Evolutionary conservation across 305 asterid genomes (phyloP), one percentile per base, ranked within the genome.

Genomic region (Fraxinus baroniana): DNA sequence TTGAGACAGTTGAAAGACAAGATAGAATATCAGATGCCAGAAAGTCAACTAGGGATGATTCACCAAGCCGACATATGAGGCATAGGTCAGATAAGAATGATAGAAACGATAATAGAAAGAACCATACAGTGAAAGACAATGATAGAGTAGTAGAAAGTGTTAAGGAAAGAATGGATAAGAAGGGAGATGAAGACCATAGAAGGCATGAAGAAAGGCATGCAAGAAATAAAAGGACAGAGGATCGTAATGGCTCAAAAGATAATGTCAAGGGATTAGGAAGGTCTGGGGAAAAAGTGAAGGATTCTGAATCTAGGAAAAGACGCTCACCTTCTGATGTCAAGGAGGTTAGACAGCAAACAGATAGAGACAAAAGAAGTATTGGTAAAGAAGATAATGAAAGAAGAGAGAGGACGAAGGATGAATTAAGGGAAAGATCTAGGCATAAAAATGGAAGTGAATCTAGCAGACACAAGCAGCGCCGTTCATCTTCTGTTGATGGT

Each of bases 301-400:
- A 87, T 82, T 86, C 87, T 81, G 97, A 91, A 82, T 86, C 97
- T 77, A 91, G 93, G 89, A 91, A 86, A 89, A 88, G 88, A 20
- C 78, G 9, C 15, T 88, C 94, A 70, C 93, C 97, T 86, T 87
- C 89, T 57, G 85, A 85, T 76, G 85, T 76, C 85, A 90, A 88
- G 90, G 99, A 88, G 55, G 89, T 84, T 81, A 88, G 83, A 70
- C 84, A 84, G 80, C 92, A 85, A 76, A 79, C 85, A 75, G 88
- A 85, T 74, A 88, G 85, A 82, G 92, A 86, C 70, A 92, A 85
- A 87, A 76, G 78, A 87, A 76, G 79, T 77, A 85, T 80, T 79
- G 83, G 60, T 83, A 89, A 78, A 87, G 91, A 85, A 76, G 95
- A 90, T 78, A 85, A 79, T 83, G 92, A 83, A 84, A 88, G 88